These are phyloP conservation scores for Plantago major DNA, from an alignment of 257 asterid genomes.

Conservation along the genomic window DNA sequence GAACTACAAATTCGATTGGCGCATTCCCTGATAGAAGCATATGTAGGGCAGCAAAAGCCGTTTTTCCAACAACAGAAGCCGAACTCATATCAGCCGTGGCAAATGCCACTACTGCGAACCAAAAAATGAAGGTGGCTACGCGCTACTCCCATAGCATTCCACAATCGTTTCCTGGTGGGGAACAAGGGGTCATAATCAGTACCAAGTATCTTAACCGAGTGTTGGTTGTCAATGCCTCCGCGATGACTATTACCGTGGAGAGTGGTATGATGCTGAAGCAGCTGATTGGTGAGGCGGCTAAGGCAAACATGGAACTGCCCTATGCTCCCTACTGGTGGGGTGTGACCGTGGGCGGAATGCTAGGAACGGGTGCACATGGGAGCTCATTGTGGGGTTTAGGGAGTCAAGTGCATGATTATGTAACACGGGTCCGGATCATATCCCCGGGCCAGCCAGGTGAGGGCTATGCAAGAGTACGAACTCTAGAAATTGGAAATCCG, in stretches of 20 bases:
- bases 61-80: conserved; percentile 42
- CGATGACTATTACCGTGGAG: conserved; percentile 51
- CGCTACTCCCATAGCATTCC: conserved; percentile 64
- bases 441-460: conserved; percentile 35
- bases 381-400: conserved; percentile 70
- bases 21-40: conserved; percentile 51
- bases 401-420: conserved; percentile 59
- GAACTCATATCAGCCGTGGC: conserved; percentile 49
- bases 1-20: conserved; percentile 46
- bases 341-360: conserved; percentile 57
- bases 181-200: conserved; percentile 47
- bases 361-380: conserved; percentile 77
- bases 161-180: conserved; percentile 57
- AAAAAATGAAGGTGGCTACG: conserved; percentile 46
- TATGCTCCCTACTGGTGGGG: conserved; percentile 79
- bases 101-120: conserved; percentile 25
- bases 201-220: conserved; percentile 37
- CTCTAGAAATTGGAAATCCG: conserved; percentile 29
- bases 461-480: conserved; percentile 41
- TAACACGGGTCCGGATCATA: conserved; percentile 36
- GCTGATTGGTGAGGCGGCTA: conserved; percentile 40
- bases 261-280: conserved; percentile 52
- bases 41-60: conserved; percentile 47
- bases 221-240: conserved; percentile 18
- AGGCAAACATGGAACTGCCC: conserved; percentile 44